Conservation (phyloP, 805 yeast species). For the Metschnikowia lachancei region DNA sequence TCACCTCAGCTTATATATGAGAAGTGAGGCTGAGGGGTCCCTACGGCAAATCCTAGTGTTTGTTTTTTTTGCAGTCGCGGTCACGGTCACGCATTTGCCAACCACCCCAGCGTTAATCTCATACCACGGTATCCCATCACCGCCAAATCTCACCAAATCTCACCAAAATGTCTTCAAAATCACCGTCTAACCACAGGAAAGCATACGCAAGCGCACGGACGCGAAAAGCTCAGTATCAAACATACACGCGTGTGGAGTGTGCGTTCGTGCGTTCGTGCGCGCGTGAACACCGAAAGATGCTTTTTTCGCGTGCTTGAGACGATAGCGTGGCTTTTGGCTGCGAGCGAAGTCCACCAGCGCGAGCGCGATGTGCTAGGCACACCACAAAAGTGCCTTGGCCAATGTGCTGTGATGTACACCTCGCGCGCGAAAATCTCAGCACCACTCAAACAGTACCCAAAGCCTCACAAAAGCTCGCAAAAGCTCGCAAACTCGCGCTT, state of each 20-base stretch:
- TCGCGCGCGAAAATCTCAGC: neutral
- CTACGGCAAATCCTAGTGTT: neutral
- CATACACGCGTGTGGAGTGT: conserved; percentile 1
- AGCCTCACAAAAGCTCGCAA: no score
- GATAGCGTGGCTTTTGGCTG: neutral
- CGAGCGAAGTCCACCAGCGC: conserved; percentile 1
- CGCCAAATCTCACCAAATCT: no score
- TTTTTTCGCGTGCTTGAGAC: neutral
- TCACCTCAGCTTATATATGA: conserved; percentile 10
- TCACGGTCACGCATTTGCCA: neutral
- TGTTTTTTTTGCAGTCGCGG: conserved; percentile 12
- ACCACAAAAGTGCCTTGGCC: neutral
- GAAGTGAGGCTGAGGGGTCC: conserved; percentile 1
- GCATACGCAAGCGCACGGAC: neutral
- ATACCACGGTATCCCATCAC: no score
- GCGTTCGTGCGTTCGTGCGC: conserved; percentile 1
- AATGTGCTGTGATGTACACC: conserved; percentile 8
- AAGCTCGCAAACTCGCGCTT: no score
- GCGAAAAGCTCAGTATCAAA: conserved; percentile 9
- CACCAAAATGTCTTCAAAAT: no score
- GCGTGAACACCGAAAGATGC: neutral
- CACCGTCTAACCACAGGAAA: neutral
- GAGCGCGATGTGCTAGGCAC: neutral
- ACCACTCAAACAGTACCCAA: neutral
- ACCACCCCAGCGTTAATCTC: neutral